Evolutionary conservation across 345 rosid genomes (phyloP).

Genomic region (Noccaea bulbosa): DNA sequence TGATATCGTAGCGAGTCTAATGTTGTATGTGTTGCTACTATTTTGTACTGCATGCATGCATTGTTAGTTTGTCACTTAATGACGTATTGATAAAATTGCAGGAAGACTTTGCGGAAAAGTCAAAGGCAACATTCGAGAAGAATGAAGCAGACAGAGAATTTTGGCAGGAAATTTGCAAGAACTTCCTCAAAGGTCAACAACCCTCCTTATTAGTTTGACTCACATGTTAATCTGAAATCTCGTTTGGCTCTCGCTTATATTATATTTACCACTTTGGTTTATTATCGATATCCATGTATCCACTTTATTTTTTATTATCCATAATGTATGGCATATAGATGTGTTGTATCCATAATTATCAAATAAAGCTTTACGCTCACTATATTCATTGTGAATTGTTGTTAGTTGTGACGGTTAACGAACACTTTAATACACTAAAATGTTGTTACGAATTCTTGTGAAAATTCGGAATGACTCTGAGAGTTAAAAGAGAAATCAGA

Average conservation of each 20-base stretch:
- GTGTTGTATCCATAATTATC: neutral
- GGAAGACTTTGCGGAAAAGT: slow-evolving; percentile 30
- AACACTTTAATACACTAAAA: too few species aligned
- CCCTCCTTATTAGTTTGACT: slow-evolving; percentile 1
- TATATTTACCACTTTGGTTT: neutral
- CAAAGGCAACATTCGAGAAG: slow-evolving; percentile 35
- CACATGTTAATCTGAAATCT: neutral
- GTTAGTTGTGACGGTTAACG: too few species aligned
- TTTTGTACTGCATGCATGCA: neutral
- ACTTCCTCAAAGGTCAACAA: slow-evolving; percentile 36
- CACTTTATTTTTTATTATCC: neutral
- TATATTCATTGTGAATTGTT: too few species aligned
- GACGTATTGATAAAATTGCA: neutral
- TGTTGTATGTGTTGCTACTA: neutral
- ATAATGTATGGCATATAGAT: neutral
- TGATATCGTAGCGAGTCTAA: too few species aligned
- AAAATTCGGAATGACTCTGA: too few species aligned
- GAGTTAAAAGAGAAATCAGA: too few species aligned
- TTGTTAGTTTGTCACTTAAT: neutral
- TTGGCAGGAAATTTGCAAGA: slow-evolving; percentile 38
- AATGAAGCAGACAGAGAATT: slow-evolving; percentile 29
- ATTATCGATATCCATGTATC: slow-evolving; percentile 1
- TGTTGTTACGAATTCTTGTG: too few species aligned
- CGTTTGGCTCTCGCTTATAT: neutral
- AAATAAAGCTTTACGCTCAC: neutral